Evolutionary conservation across 129 eudicot species (phyloP).

Genomic region (carrot (Daucus carota)): DNA sequence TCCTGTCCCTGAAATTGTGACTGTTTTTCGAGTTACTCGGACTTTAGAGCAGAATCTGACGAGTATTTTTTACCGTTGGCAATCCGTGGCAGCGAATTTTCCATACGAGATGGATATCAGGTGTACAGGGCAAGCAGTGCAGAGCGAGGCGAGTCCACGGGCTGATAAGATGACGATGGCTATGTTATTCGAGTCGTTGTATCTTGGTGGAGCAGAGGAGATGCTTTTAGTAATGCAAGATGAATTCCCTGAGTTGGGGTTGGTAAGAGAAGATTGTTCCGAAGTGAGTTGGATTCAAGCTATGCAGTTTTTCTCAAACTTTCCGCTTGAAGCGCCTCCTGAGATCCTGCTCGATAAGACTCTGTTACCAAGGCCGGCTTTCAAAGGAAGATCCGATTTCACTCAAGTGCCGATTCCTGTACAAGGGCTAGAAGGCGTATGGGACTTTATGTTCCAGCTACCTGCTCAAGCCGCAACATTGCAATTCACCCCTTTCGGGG

Average conservation of each 20-base stretch:
- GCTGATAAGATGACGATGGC: slow-evolving; percentile 1
- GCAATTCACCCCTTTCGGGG: not conserved
- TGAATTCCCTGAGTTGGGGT: not conserved
- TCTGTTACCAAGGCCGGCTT: not conserved
- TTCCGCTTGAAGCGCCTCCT: not conserved
- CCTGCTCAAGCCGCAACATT: not conserved
- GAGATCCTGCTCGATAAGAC: not conserved
- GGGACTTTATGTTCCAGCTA: not conserved
- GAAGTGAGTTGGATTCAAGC: not conserved
- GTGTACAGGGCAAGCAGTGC: not conserved
- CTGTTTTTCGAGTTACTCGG: not conserved
- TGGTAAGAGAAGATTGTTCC: not conserved
- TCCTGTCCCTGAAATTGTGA: not conserved
- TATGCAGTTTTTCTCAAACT: not conserved
- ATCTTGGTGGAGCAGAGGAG: not conserved
- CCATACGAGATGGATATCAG: not conserved
- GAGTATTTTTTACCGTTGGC: not conserved
- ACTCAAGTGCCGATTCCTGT: not conserved
- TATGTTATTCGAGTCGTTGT: not conserved
- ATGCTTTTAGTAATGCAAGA: not conserved
- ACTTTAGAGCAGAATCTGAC: not conserved
- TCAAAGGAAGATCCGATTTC: slow-evolving; percentile 5
- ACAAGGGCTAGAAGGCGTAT: not conserved
- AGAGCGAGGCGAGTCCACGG: not conserved
- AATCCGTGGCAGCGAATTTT: not conserved